phyloP scores from a whole-genome alignment of 441 rosid genomes.

The Daphne laureola region DNA sequence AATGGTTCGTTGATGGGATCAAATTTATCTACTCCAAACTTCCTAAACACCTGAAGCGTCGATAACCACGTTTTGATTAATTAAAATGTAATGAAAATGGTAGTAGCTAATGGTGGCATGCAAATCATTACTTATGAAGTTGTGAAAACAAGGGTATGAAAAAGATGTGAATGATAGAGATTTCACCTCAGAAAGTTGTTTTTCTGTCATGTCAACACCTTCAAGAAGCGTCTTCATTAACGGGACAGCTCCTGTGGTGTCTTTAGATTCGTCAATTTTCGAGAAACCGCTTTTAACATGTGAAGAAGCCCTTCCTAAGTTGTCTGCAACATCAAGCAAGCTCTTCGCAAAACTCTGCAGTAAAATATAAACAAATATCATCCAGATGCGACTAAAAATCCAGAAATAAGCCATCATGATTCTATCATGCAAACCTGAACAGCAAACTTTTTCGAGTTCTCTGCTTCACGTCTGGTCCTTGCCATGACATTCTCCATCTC shows the following conservation, averaged over 20 bases:
- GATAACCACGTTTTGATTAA: background rate
- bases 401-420: slow-evolving; percentile 1
- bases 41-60: slow-evolving; percentile 59
- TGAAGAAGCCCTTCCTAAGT: slow-evolving; percentile 80
- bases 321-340: slow-evolving; percentile 91
- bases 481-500: slow-evolving; percentile 90
- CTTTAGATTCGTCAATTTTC: slow-evolving; percentile 59
- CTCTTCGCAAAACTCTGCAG: slow-evolving; percentile 73
- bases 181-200: slow-evolving; percentile 73
- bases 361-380: slow-evolving; percentile 11
- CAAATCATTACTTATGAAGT: background rate
- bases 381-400: slow-evolving; percentile 1
- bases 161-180: background rate
- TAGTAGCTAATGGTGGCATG: background rate
- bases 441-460: slow-evolving; percentile 79
- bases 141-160: background rate
- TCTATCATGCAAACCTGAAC: slow-evolving; percentile 49
- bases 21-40: slow-evolving; percentile 62
- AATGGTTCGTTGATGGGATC: slow-evolving; percentile 78
- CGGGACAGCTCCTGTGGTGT: slow-evolving; percentile 55
- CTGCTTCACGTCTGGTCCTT: slow-evolving; percentile 82
- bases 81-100: too few species aligned
- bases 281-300: slow-evolving; percentile 75
- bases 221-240: slow-evolving; percentile 72
- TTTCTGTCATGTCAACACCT: slow-evolving; percentile 98